These are phyloP conservation scores for Backusella luteola DNA, from an alignment of 192 early-diverging fungal genomes.

Conservation along the genomic window DNA sequence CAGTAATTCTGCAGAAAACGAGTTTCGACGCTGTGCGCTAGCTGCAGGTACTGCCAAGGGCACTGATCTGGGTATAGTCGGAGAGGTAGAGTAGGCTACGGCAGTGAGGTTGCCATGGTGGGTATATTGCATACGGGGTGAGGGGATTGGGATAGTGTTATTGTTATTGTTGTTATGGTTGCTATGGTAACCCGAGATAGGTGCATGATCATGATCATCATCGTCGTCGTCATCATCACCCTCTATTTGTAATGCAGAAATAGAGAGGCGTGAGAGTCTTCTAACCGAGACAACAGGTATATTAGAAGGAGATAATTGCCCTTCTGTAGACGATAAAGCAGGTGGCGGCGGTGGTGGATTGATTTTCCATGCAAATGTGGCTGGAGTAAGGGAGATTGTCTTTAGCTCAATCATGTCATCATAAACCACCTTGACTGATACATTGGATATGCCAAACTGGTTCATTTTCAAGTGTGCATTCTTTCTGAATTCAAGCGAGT, in stretches of 20 bases:
- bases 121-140: slow-evolving; percentile 33
- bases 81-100: slow-evolving; percentile 24
- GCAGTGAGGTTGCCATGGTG: slow-evolving; percentile 19
- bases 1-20: slow-evolving; percentile 27
- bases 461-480: neutral
- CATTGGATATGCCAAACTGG: neutral
- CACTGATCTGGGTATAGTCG: slow-evolving; percentile 15
- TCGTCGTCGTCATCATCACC: neutral
- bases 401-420: neutral
- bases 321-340: neutral
- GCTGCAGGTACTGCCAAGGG: slow-evolving; percentile 10
- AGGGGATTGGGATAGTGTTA: slow-evolving; percentile 12
- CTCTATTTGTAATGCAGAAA: slow-evolving; percentile 29
- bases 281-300: slow-evolving; percentile 8
- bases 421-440: neutral
- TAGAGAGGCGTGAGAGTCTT: slow-evolving; percentile 26
- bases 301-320: neutral
- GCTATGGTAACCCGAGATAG: neutral
- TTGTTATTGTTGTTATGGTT: neutral
- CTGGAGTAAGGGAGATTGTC: neutral
- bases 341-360: neutral
- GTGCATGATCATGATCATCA: neutral
- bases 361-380: neutral
- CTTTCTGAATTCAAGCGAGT: neutral
- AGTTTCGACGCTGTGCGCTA: neutral